Evolutionary conservation across 345 rosid genomes (phyloP), one percentile per base, ranked within the genome.

Genomic region (Bruguiera parviflora): DNA sequence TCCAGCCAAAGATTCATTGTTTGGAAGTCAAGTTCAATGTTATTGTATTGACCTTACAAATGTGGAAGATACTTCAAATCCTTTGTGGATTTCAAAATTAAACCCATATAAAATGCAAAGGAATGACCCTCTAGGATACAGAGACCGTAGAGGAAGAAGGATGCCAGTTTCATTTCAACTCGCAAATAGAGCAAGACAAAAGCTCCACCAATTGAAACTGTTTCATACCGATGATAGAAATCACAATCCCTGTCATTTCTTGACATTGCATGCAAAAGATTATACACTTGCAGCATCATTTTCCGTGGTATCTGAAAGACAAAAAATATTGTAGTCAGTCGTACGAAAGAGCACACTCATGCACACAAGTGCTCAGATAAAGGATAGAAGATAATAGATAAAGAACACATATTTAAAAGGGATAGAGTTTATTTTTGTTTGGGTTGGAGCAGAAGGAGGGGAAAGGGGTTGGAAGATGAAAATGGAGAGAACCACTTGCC

Each of bases 221-320:
- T 63, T 69, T 62, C 88, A 65, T 83, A 95, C 99, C 99, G 89
- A 81, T 95, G 97, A 88, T 95, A 95, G 71, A 90, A 95, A 81
- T 95, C 98, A 78, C 96, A 95, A 78, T 95, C 99, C 68, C 94
- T 72, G 64, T 95, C 98, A 78, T 86, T 90, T 81, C 98, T 90
- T 79, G 96, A 86, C 79, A 92, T 74, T 51, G 99, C 87, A 84
- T 95, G 95, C 76, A 95, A 75, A 74, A 95, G 92, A 78, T 95
- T 95, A 84, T 92, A 95, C 58, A 86, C 84, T 81, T 95, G 99
- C 82, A 95, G 82, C 89, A 92, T 72, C 99, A 95, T 92, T 82
- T 95, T 95, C 79, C 99, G 87, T 19, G 99, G 99, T 63, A 95
- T 80, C 99, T 95, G 87, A 72, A 78, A 16, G 66, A 80, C 63